phyloP scores from a whole-genome alignment of 345 rosid genomes.

The Salix arbutifolia region DNA sequence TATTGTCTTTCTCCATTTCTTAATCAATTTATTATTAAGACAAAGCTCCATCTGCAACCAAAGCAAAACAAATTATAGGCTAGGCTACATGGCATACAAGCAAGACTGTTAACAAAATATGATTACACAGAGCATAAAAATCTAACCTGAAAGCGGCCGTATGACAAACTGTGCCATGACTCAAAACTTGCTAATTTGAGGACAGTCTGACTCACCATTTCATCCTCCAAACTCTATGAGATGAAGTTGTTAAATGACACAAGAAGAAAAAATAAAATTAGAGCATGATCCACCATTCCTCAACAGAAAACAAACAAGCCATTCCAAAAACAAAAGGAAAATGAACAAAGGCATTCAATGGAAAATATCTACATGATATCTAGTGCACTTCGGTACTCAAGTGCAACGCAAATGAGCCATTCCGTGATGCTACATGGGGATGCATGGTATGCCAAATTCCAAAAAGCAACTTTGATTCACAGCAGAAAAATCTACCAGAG shows the following conservation, averaged over 20 bases:
- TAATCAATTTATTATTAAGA: conserved; percentile 72
- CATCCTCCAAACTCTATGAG: conserved; percentile 93
- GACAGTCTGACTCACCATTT: conserved; percentile 76
- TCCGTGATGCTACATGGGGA: too few relatives aligned
- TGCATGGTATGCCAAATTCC: too few relatives aligned
- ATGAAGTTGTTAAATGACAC: conserved; percentile 6
- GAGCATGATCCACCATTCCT: background rate
- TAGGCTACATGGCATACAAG: conserved; percentile 3
- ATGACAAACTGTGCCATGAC: conserved; percentile 89
- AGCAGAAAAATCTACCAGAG: too few relatives aligned
- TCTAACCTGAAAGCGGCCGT: conserved; percentile 89
- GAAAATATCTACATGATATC: too few relatives aligned
- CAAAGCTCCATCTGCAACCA: conserved; percentile 83
- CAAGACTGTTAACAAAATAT: background rate
- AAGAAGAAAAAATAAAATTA: background rate
- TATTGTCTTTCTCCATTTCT: conserved; percentile 82
- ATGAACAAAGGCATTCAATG: too few relatives aligned
- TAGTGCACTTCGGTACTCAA: too few relatives aligned
- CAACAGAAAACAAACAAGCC: background rate
- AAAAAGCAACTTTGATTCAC: too few relatives aligned
- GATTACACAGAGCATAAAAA: background rate
- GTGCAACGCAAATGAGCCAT: too few relatives aligned
- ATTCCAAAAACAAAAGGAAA: too few relatives aligned
- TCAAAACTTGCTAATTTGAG: conserved; percentile 75
- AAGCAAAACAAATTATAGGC: conserved; percentile 14